These are phyloP conservation scores for Septoria petroselini DNA, from an alignment of 2,329 filamentous ascomycete species.

Conservation along the genomic window DNA sequence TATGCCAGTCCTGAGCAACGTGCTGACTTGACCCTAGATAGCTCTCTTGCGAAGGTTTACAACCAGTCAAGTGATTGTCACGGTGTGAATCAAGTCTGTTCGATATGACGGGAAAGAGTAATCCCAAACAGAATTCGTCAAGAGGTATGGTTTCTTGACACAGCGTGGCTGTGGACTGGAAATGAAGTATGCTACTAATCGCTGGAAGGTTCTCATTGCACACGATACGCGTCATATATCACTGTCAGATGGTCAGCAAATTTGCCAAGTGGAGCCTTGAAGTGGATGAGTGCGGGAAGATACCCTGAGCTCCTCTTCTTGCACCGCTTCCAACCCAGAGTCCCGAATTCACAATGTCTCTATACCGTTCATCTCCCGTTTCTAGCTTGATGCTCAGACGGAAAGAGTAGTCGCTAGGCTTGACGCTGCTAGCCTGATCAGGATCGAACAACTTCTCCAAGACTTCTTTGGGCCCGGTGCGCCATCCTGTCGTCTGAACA, in stretches of 20 bases:
- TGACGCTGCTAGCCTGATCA: slow-evolving; percentile 15
- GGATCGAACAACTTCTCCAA: slow-evolving; percentile 23
- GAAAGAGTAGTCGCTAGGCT: slow-evolving; percentile 23
- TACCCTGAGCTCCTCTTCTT: slow-evolving; percentile 22
- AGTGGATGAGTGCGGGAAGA: neutral
- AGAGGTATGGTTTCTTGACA: too few relatives aligned
- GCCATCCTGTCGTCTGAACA: slow-evolving; percentile 23
- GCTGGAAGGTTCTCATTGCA: too few relatives aligned
- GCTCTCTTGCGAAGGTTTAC: too few relatives aligned
- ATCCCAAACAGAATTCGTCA: too few relatives aligned
- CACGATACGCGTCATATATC: slow-evolving; percentile 25
- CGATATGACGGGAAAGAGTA: too few relatives aligned
- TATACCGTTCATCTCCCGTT: slow-evolving; percentile 24
- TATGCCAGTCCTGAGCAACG: too few relatives aligned
- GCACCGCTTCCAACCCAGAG: slow-evolving; percentile 24
- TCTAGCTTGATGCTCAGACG: slow-evolving; percentile 20
- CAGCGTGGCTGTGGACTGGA: too few relatives aligned
- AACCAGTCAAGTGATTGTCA: too few relatives aligned
- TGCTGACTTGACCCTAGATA: too few relatives aligned
- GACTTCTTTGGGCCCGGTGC: slow-evolving; percentile 21
- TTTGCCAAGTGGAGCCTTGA: neutral
- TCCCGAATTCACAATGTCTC: slow-evolving; percentile 17
- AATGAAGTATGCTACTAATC: too few relatives aligned
- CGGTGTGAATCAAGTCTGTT: too few relatives aligned
- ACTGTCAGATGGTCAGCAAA: slow-evolving; percentile 7